Base-by-base conservation (phyloP, 768 basidiomycete species). In the Leccinum obscurum region DNA sequence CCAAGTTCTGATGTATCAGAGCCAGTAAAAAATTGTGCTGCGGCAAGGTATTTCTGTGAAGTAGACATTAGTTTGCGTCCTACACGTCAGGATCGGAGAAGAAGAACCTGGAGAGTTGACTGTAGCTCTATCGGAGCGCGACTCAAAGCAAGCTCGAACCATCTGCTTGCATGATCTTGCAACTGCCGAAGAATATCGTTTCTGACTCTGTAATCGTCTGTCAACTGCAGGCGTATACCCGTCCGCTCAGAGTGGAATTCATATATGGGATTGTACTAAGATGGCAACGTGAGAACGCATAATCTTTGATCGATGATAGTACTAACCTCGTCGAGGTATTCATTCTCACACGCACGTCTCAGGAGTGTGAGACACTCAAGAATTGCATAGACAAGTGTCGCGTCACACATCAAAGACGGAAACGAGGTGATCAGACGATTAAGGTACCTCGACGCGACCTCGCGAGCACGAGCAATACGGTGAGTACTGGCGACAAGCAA, bases 321-420 rank as follows among this genome's bases (percentile, higher is more conserved):
- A 54, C 78, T 56, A 63, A 92, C 95, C 85, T 98, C 96, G 75
- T 98, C 93, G 3, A 84, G 77, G 66, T 86, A 93, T 76, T 97
- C 93, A 62, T 93, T 90, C 73, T 98, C 93, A 68, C 92, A 93
- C 1, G 93, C 87, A 52, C 87, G 83, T 61, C 94, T 85, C 63
- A 98, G 77, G 9, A 98, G 79, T 0, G 97, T 98, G 60, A 99
- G 80, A 50, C 93, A 88, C 68, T 99, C 96, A 41, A 98, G 80
- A 52, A 98, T 89, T 41, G 92, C 86, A 64, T 89, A 94, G 6
- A 98, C 90, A 13, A 98, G 81, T 10, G 87, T 81, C 4, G 88
- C 84, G 67, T 95, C 90, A 74, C 96, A 98, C 85, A 97, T 90
- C 54, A 99, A 78, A 14, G 95, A 94, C 2, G 97, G 95, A 75